A percentile compares a stretch with the other conserved stretches of the same genome.
phyloP scores from a whole-genome alignment of 2,329 filamentous ascomycete genomes.

The Calonectria naviculata region DNA sequence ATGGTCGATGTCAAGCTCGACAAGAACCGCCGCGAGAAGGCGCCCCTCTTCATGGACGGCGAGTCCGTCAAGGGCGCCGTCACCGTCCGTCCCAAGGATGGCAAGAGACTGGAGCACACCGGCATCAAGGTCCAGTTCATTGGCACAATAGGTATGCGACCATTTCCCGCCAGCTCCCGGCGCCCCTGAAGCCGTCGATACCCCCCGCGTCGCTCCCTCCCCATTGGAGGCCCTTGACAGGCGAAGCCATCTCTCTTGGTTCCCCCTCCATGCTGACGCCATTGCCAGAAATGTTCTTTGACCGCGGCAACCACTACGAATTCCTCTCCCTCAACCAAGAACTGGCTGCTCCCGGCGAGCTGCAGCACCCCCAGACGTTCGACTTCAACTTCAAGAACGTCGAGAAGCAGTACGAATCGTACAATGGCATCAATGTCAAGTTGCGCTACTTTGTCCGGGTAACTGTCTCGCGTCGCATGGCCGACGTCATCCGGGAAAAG shows the following conservation, averaged over 20 bases:
- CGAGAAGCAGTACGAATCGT: constrained; percentile 99
- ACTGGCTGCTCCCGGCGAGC: constrained; percentile 94
- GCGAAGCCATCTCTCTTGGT: background rate
- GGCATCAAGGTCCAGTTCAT: constrained; percentile 99
- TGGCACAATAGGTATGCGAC: constrained; percentile 85
- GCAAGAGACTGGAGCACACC: constrained; percentile 96
- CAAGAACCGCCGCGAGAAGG: constrained; percentile 97
- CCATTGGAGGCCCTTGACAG: constrained; percentile 3
- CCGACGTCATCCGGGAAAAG: constrained; percentile 98
- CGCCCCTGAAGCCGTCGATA: constrained; percentile 21
- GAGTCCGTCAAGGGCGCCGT: constrained; percentile 98
- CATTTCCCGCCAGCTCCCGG: constrained; percentile 8
- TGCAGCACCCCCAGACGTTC: constrained; percentile 98
- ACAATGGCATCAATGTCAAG: constrained; percentile 99
- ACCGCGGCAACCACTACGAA: constrained; percentile 98
- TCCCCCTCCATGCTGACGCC: constrained; percentile 18
- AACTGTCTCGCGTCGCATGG: constrained; percentile 96
- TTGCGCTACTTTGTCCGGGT: constrained; percentile 98
- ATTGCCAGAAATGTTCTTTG: constrained; percentile 95
- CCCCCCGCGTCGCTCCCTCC: background rate
- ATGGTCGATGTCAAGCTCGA: constrained; percentile 99
- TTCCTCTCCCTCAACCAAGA: constrained; percentile 98
- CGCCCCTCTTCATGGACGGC: constrained; percentile 96
- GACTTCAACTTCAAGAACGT: constrained; percentile 99
- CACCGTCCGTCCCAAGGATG: constrained; percentile 96